These are phyloP conservation scores for Cystobasidium pallidum DNA, from an alignment of 1,284 basidiomycete species.

Conservation along the genomic window DNA sequence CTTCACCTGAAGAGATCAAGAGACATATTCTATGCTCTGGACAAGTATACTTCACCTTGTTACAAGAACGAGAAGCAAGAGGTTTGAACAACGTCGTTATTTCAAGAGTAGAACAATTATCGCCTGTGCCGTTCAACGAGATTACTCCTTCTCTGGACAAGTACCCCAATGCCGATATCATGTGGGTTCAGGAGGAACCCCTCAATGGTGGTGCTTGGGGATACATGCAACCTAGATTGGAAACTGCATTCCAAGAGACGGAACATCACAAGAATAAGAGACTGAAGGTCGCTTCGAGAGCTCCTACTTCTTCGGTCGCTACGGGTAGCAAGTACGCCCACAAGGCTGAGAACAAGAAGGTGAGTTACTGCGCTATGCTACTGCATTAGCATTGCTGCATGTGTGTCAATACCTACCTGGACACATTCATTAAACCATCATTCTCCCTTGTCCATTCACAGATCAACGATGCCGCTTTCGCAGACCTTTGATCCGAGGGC, in stretches of 20 bases:
- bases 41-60: slow-evolving; percentile 88
- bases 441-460: no score
- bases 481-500: no score
- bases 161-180: slow-evolving; percentile 72
- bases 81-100: slow-evolving; percentile 86
- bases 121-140: slow-evolving; percentile 89
- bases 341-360: slow-evolving; percentile 51
- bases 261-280: slow-evolving; percentile 88
- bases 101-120: slow-evolving; percentile 89
- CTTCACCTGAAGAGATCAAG: slow-evolving; percentile 80
- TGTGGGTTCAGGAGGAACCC: slow-evolving; percentile 51
- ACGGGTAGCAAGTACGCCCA: slow-evolving; percentile 78
- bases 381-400: no score
- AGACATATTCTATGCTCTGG: slow-evolving; percentile 75
- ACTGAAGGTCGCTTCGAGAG: slow-evolving; percentile 81
- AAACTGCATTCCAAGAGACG: slow-evolving; percentile 66
- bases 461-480: no score
- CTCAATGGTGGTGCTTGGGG: slow-evolving; percentile 70
- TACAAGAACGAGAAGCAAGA: slow-evolving; percentile 84
- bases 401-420: no score
- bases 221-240: slow-evolving; percentile 75
- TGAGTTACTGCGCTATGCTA: neutral
- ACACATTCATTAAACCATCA: no score
- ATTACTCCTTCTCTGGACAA: slow-evolving; percentile 70
- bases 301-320: slow-evolving; percentile 65